These are phyloP conservation scores for Quaeritorhiza haematococci DNA, from an alignment of 371 early-diverging fungal genomes.

Conservation along the genomic window DNA sequence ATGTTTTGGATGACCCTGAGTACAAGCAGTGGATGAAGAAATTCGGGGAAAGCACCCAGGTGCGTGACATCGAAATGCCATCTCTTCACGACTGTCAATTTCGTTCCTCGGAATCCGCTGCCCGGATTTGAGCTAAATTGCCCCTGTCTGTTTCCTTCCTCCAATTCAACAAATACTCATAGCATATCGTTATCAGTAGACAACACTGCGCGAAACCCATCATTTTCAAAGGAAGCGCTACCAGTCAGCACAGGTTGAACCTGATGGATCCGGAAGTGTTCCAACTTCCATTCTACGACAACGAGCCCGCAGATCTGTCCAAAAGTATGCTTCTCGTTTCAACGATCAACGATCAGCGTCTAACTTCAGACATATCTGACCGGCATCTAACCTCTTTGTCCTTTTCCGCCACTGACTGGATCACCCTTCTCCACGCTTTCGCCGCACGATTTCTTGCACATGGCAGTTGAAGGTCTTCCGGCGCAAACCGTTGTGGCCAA, in stretches of 20 bases:
- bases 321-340: neutral
- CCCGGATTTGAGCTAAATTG: too few species aligned
- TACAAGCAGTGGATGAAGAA: conserved; percentile 71
- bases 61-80: conserved; percentile 13
- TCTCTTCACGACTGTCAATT: neutral
- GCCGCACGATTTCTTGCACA: too few species aligned
- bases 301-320: conserved; percentile 25
- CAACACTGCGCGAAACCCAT: conserved; percentile 54
- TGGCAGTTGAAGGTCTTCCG: conserved; percentile 15
- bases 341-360: neutral
- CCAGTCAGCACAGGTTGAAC: conserved; percentile 53
- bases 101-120: too few species aligned
- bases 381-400: neutral
- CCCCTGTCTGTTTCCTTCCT: neutral
- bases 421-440: neutral
- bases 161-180: conserved; percentile 5
- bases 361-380: neutral
- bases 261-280: conserved; percentile 56
- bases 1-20: conserved; percentile 58
- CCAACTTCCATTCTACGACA: conserved; percentile 57
- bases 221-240: conserved; percentile 54
- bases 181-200: conserved; percentile 64
- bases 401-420: neutral
- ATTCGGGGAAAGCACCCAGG: conserved; percentile 59
- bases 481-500: conserved; percentile 16